phyloP scores from a whole-genome alignment of 345 rosid genomes.

The Dimocarpus longan region DNA sequence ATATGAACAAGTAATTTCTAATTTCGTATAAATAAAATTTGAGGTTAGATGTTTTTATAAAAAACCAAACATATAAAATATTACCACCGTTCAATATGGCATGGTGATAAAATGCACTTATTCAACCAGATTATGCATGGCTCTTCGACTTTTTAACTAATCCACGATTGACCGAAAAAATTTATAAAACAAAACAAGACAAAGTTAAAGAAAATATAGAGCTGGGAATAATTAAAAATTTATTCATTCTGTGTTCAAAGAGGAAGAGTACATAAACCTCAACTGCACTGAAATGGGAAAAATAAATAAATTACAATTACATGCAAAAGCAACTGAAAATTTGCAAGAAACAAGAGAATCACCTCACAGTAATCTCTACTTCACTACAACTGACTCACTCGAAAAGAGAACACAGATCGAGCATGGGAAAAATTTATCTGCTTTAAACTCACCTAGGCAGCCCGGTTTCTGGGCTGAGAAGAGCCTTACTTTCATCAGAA shows the following conservation, averaged over 20 bases:
- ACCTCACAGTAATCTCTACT: background rate
- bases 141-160: background rate
- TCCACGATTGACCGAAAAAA: too few species aligned
- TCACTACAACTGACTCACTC: background rate
- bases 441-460: slow-evolving; percentile 55
- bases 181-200: too few species aligned
- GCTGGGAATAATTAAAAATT: background rate
- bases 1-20: too few species aligned
- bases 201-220: background rate
- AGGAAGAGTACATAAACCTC: slow-evolving; percentile 2
- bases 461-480: slow-evolving; percentile 66
- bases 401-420: background rate
- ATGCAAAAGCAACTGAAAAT: slow-evolving; percentile 12
- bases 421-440: background rate
- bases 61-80: too few species aligned
- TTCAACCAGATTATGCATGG: too few species aligned
- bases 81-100: too few species aligned
- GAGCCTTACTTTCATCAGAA: slow-evolving; percentile 60
- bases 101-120: too few species aligned
- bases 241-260: background rate
- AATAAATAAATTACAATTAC: slow-evolving; percentile 6
- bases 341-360: background rate
- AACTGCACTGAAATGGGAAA: background rate
- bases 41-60: too few species aligned
- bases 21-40: background rate